Evolutionary conservation across 768 basidiomycete genomes (phyloP), one percentile per base, ranked within the genome.

Genomic region (Hortiboletus flavorubellus): DNA sequence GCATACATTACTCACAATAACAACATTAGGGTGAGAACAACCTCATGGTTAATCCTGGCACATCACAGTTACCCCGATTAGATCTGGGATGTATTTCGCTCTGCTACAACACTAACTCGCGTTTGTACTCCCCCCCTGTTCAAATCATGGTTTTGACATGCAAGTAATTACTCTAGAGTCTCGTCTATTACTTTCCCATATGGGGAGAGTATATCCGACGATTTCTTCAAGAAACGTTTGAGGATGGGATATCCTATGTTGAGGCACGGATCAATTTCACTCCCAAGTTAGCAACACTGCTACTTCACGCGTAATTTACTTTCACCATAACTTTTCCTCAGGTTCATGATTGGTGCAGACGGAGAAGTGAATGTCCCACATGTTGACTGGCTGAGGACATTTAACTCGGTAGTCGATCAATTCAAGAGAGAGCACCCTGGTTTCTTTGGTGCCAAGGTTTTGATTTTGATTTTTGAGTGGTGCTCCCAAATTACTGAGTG

Each of bases 1-100:
- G 87, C 87, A 5, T 90, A 91, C 60, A 75, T 77, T 5, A 89
- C 85, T 2, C 85, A 89, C 57, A 87, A 88, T 49, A 88, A 86
- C 5, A 76, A 84, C 10, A 71, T 76, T 3, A 87, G 88, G 79
- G 89, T 83, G 51, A 10, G 62, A 37, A 21, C 10, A 44, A 9
- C 12, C 15, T 18, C 31, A 11, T 38, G 12, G 31, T 8, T 31
- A 29, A 35, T 9, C 15, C 40, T 47, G 35, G 39, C 10, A 43
- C n/a, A 41, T 43, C 18, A 30, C 45, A 8, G 51, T 50, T 35
- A 51, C 21, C 37, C 51, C 6, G 38, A 18, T 35, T 54, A 90
- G 88, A 91, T 91, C 46, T 91, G 89, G 89, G 67, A 80, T 42
- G 89, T 89, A 58, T 91, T 92, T 63, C 60, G 63, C 15, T 81